Evolutionary conservation across 169 alveolate genomes (phyloP).

Genomic region (Plasmodium chabaudi): DNA sequence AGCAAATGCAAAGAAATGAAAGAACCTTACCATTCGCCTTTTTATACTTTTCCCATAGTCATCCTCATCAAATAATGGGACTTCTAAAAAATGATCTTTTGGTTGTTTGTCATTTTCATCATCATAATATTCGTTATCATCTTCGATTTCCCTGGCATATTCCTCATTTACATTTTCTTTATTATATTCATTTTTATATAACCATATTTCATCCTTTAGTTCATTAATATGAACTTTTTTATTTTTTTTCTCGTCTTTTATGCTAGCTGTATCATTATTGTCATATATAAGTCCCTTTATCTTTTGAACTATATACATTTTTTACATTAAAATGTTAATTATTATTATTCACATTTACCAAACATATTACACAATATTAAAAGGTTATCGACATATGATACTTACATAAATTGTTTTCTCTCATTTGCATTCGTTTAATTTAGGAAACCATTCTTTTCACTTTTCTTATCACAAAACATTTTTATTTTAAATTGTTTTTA

Average conservation of each 20-base stretch:
- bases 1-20: not conserved
- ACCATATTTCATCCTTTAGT: conserved; percentile 75
- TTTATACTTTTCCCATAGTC: conserved; percentile 44
- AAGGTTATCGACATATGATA: no score
- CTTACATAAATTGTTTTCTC: no score
- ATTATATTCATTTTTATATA: conserved; percentile 58
- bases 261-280: conserved; percentile 13
- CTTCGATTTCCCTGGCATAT: conserved; percentile 21
- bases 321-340: not conserved
- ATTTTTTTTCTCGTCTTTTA: conserved; percentile 27
- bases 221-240: conserved; percentile 53
- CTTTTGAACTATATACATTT: conserved; percentile 36
- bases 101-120: conserved; percentile 38
- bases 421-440: no score
- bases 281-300: conserved; percentile 42
- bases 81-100: conserved; percentile 73
- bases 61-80: conserved; percentile 76
- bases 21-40: conserved; percentile 42
- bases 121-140: conserved; percentile 26
- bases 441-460: no score
- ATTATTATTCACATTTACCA: not conserved
- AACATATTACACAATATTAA: no score
- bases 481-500: no score
- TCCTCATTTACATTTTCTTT: conserved; percentile 45
- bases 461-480: no score